Percentiles rank a stretch among this genome's conserved stretches.
Evolutionary conservation across 2,329 filamentous ascomycete genomes (phyloP).

Genomic region (Cordyceps javanica): DNA sequence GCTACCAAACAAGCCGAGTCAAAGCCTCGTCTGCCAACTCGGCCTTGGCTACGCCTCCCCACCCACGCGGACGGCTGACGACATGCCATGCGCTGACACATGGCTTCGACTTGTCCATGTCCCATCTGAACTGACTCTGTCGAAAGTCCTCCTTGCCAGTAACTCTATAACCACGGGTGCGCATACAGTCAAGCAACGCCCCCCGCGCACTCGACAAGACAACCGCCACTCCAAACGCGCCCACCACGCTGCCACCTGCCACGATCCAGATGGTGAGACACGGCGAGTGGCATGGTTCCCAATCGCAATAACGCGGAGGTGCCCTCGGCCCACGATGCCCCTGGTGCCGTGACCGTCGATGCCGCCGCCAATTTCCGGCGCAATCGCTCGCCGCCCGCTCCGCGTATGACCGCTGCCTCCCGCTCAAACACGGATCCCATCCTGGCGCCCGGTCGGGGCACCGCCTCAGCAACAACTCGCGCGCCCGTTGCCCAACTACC

Average conservation of each 20-base stretch:
- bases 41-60: neutral
- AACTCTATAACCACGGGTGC: neutral
- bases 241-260: neutral
- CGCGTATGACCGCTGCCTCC: neutral
- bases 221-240: neutral
- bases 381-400: neutral
- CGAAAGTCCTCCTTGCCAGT: neutral
- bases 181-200: neutral
- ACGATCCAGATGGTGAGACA: constrained; percentile 21
- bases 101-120: neutral
- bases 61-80: neutral
- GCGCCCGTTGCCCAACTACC: neutral
- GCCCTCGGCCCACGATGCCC: constrained; percentile 13
- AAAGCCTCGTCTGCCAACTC: neutral
- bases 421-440: constrained; percentile 3
- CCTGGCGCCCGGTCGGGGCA: neutral
- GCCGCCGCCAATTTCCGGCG: neutral
- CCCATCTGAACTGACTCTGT: neutral
- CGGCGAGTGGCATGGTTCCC: constrained; percentile 22
- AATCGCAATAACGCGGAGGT: constrained; percentile 20
- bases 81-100: neutral
- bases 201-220: neutral
- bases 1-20: neutral
- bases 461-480: neutral
- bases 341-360: constrained; percentile 1